These are phyloP conservation scores for Arthroderma sp. DNA, from an alignment of 2,329 filamentous ascomycete genomes.

Conservation along the genomic window DNA sequence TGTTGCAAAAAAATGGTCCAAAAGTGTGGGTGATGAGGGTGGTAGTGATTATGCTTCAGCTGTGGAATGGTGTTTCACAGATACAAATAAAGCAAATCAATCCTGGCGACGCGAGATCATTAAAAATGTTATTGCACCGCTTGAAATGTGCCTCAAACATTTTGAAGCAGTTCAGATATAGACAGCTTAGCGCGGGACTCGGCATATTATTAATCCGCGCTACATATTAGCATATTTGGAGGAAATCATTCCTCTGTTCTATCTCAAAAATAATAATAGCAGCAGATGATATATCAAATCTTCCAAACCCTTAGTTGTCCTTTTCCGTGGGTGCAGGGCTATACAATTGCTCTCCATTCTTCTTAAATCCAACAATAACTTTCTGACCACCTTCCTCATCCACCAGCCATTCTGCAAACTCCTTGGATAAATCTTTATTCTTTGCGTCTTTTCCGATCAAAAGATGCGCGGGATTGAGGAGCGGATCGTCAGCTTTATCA, in stretches of 20 bases:
- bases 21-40: not conserved
- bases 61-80: not conserved
- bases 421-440: slow-evolving; percentile 22
- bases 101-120: not conserved
- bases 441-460: slow-evolving; percentile 25
- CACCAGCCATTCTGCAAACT: slow-evolving; percentile 31
- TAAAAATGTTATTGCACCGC: not conserved
- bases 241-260: no score
- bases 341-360: slow-evolving; percentile 27
- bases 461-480: slow-evolving; percentile 34
- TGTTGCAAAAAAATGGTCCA: not conserved
- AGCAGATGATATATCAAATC: not conserved
- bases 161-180: not conserved
- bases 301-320: no score
- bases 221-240: no score
- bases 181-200: no score
- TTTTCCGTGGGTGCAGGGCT: slow-evolving; percentile 19
- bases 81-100: not conserved
- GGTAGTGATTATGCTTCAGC: not conserved
- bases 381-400: slow-evolving; percentile 20
- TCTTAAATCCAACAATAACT: slow-evolving; percentile 26
- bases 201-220: no score
- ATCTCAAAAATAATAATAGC: not conserved
- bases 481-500: slow-evolving; percentile 24
- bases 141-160: not conserved